phyloP scores from a whole-genome alignment of 768 basidiomycete genomes.

The Dendrothele bispora region DNA sequence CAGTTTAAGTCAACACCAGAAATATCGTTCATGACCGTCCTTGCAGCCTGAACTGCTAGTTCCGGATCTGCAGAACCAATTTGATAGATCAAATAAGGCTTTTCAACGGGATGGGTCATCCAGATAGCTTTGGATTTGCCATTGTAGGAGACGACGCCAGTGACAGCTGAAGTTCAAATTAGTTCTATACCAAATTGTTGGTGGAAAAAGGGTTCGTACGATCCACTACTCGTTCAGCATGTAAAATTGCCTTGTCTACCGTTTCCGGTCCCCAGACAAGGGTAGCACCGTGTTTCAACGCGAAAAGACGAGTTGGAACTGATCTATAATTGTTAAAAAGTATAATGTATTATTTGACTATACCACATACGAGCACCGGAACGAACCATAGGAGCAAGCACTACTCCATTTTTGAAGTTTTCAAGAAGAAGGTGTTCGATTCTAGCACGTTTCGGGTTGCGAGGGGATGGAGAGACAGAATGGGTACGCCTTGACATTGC shows the following conservation, averaged over 20 bases:
- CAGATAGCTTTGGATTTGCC: constrained; percentile 87
- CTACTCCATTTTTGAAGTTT: constrained; percentile 85
- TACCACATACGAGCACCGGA: constrained; percentile 76
- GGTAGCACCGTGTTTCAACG: constrained; percentile 90
- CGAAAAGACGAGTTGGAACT: constrained; percentile 86
- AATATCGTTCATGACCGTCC: constrained; percentile 82
- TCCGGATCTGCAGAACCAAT: constrained; percentile 89
- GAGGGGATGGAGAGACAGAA: constrained; percentile 47
- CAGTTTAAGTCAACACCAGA: constrained; percentile 97
- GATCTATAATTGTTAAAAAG: constrained; percentile 14
- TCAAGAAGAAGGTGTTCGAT: constrained; percentile 61
- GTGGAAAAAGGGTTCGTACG: constrained; percentile 49
- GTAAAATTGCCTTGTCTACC: constrained; percentile 93
- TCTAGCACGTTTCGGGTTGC: constrained; percentile 55
- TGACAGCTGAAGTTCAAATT: constrained; percentile 52
- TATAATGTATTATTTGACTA: neutral
- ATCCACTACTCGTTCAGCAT: constrained; percentile 80
- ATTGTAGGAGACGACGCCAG: constrained; percentile 85
- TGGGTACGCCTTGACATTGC: constrained; percentile 54
- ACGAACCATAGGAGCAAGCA: constrained; percentile 98
- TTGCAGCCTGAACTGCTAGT: constrained; percentile 90
- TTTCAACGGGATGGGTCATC: constrained; percentile 91
- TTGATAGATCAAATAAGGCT: constrained; percentile 93
- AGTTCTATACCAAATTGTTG: constrained; percentile 5
- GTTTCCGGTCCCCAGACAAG: constrained; percentile 97